Base-by-base conservation (phyloP, 2,329 filamentous ascomycete species). In the Epicoccum nigrum region DNA sequence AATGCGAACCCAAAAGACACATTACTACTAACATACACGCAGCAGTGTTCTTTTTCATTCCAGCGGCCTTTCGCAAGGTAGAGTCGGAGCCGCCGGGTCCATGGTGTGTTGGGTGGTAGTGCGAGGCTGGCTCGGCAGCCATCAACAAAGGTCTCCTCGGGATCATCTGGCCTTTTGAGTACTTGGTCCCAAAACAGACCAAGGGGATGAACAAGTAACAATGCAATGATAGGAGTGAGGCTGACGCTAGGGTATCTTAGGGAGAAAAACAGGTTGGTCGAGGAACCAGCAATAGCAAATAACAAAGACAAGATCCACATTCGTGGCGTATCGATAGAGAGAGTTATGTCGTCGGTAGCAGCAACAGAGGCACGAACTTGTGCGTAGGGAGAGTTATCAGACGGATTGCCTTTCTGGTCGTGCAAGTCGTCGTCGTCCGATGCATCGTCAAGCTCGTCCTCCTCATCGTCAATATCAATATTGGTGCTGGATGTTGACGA, bases 1-100 rank as follows among this genome's bases (percentile, higher is more conserved):
- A 94, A 94, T 20, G 90, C 90, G 73, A 94, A 94, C 2, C 90
- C 90, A 69, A 94, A 94, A 16, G 90, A 91, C 33, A 94, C 89
- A 68, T 94, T 94, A 75, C 89, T 93, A 78, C 88, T 91, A 62
- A 94, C 90, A 63, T 94, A 94, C 43, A 94, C 89, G 68, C 90
- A 94, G 33, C 87, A 89, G 71, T 94, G 90, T 70, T 94, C 90
- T 70, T 94, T 94, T 68, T 92, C 87, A 67, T 94, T 94, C 90
- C 90, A 94, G 28, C 77, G 81, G 3, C 90, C 90, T 72, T 93
- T 90, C 1, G 85, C 86, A 21, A 93, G 78, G 89, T 90, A 94
- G 28, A 88, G 77, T 38, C 89, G 84, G 51, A 86, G 68, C 4
- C 81, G 78, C 9, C 67, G 62, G 43, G 41, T 63, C 67, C 64